Evolutionary conservation across 257 asterid species (phyloP).

Genomic region (Haberlea rhodopensis): DNA sequence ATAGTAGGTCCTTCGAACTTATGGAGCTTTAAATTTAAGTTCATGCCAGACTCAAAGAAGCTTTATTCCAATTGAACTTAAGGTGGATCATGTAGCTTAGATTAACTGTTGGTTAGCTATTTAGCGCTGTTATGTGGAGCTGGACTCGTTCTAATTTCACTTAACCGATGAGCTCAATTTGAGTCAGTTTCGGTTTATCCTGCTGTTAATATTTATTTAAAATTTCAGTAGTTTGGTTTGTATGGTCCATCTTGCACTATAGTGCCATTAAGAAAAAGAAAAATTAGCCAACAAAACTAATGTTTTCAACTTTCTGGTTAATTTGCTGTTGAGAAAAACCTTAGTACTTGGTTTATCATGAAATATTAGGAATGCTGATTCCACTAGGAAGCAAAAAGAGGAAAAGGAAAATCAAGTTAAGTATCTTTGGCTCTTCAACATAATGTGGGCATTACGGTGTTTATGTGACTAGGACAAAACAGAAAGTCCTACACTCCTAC

Average conservation of each 20-base stretch:
- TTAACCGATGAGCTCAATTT: neutral
- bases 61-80: neutral
- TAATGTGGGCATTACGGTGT: conserved; percentile 13
- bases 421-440: conserved; percentile 1
- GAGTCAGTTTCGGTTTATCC: neutral
- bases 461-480: neutral
- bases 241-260: neutral
- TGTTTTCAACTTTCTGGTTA: neutral
- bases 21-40: conserved; percentile 8
- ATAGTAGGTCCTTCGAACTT: conserved; percentile 13
- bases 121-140: neutral
- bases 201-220: neutral
- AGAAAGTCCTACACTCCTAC: conserved; percentile 8
- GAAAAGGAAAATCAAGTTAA: neutral
- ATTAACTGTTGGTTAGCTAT: neutral
- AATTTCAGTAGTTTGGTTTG: conserved; percentile 3
- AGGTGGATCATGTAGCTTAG: neutral
- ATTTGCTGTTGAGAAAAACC: conserved; percentile 18
- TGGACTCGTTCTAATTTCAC: neutral
- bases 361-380: conserved; percentile 2
- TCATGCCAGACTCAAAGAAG: neutral
- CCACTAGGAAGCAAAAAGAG: conserved; percentile 4
- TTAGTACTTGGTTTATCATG: conserved; percentile 18
- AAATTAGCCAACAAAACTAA: conserved; percentile 3
- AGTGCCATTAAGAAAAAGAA: neutral